Evolutionary conservation across 805 yeast species (phyloP).

Genomic region (Lipomyces yamanashiensis): DNA sequence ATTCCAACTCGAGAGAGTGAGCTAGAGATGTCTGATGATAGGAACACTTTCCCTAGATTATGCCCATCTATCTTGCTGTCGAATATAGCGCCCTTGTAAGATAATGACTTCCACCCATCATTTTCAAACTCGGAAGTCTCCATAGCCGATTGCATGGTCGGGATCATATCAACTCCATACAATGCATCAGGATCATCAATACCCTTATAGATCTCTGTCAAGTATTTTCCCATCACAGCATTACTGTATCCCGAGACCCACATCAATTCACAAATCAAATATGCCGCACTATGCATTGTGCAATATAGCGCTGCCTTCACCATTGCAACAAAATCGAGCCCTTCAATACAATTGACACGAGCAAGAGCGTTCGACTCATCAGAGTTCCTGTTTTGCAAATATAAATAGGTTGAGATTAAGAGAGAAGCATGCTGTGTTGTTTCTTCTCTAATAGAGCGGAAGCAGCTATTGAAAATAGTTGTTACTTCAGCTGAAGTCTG

Average conservation of each 20-base stretch:
- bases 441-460: constrained; percentile 5
- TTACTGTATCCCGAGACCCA: constrained; percentile 39
- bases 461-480: constrained; percentile 14
- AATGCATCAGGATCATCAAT: constrained; percentile 68
- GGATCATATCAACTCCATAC: constrained; percentile 65
- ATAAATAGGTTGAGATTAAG: constrained; percentile 27
- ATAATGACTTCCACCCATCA: constrained; percentile 49
- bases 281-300: constrained; percentile 44
- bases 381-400: constrained; percentile 21
- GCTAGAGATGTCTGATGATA: constrained; percentile 40
- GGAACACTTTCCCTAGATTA: background rate
- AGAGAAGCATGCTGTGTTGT: constrained; percentile 20
- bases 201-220: constrained; percentile 52
- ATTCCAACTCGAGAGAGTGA: constrained; percentile 59
- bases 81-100: constrained; percentile 60
- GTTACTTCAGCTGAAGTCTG: constrained; percentile 6
- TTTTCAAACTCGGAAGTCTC: constrained; percentile 36
- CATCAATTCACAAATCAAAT: constrained; percentile 42
- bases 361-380: constrained; percentile 32
- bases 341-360: constrained; percentile 31
- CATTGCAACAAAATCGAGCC: constrained; percentile 36
- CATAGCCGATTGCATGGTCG: constrained; percentile 59
- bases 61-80: constrained; percentile 45
- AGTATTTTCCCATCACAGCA: constrained; percentile 23
- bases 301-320: constrained; percentile 39